Evolutionary conservation across 2,329 filamentous ascomycete species (phyloP).

Genomic region (Neofusicoccum parvum): DNA sequence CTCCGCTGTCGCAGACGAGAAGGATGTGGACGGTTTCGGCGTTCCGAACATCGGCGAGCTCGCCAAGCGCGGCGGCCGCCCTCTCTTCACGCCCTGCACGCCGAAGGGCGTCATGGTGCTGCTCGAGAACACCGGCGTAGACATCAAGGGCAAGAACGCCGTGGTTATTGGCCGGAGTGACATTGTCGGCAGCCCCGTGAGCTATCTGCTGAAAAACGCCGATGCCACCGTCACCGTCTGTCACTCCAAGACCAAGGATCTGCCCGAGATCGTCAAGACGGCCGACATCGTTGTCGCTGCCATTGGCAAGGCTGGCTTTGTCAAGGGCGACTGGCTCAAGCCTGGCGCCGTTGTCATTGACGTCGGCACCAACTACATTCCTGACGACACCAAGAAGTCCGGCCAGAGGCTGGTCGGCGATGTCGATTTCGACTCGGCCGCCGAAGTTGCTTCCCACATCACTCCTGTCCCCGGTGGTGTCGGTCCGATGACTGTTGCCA

Average conservation of each 20-base stretch:
- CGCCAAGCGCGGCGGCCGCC: constrained; percentile 88
- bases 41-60: constrained; percentile 93
- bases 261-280: constrained; percentile 73
- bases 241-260: constrained; percentile 80
- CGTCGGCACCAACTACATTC: constrained; percentile 94
- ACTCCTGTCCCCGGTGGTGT: constrained; percentile 97
- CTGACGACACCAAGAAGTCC: constrained; percentile 86
- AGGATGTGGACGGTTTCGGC: constrained; percentile 98
- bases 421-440: constrained; percentile 86
- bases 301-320: constrained; percentile 82
- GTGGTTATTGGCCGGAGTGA: constrained; percentile 94
- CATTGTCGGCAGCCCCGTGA: constrained; percentile 96
- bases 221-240: constrained; percentile 96
- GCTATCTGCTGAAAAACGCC: constrained; percentile 91
- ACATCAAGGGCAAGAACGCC: constrained; percentile 85
- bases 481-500: constrained; percentile 97
- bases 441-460: constrained; percentile 85
- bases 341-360: constrained; percentile 94
- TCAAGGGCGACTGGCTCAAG: constrained; percentile 96
- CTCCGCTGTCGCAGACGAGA: constrained; percentile 86
- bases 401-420: constrained; percentile 92
- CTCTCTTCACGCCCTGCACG: constrained; percentile 91
- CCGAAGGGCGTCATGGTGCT: constrained; percentile 97
- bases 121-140: constrained; percentile 78
- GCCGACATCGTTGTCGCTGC: constrained; percentile 92